These are phyloP conservation scores for Ceratocystis papillata DNA, from an alignment of 2,329 filamentous ascomycete species.

Conservation along the genomic window DNA sequence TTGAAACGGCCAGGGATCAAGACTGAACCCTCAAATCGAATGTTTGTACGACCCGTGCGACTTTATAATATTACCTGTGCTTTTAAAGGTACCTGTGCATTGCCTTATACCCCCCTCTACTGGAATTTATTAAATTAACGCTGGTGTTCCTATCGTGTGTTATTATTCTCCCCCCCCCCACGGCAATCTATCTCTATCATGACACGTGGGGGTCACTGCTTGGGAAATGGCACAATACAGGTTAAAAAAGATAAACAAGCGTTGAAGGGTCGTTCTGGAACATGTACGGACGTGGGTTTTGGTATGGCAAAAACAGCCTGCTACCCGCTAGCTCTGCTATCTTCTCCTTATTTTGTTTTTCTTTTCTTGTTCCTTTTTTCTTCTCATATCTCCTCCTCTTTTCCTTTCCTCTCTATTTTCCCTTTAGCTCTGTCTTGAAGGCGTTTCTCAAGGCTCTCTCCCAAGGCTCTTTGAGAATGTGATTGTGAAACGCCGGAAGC, in stretches of 20 bases:
- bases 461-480: not conserved
- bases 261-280: not conserved
- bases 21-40: not conserved
- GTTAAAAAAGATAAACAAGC: slow-evolving; percentile 12
- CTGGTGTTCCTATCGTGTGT: too few species aligned
- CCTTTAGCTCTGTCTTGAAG: not conserved
- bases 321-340: not conserved
- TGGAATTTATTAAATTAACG: too few species aligned
- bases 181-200: slow-evolving; percentile 12
- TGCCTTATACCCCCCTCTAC: too few species aligned
- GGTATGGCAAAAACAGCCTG: not conserved
- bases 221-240: not conserved
- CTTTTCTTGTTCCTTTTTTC: not conserved
- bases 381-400: not conserved
- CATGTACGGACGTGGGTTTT: slow-evolving; percentile 1
- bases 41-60: not conserved
- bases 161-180: not conserved
- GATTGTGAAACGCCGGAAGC: not conserved
- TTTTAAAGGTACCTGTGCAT: too few species aligned
- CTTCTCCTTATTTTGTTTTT: not conserved
- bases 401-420: not conserved
- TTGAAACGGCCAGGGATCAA: not conserved
- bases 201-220: not conserved
- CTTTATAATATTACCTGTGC: too few species aligned
- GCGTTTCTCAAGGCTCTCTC: not conserved